These are phyloP conservation scores for Ashbya aceris DNA, from an alignment of 1,139 yeast species.

Conservation along the genomic window DNA sequence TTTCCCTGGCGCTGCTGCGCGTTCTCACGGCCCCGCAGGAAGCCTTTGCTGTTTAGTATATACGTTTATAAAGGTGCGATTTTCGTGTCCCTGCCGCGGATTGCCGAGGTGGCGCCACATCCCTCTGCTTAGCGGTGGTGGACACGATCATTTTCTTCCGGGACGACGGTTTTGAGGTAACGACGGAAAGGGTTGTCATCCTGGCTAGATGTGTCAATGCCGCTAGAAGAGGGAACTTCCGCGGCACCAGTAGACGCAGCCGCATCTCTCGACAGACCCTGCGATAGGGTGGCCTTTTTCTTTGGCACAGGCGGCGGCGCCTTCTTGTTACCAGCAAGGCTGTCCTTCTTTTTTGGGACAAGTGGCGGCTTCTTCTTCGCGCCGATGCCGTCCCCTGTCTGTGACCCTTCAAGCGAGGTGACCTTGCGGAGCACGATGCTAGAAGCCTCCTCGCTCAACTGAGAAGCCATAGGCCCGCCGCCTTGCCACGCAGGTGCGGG, in stretches of 20 bases:
- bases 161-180: constrained; percentile 33
- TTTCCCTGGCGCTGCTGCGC: no score
- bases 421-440: no score
- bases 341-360: constrained; percentile 16
- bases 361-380: constrained; percentile 16
- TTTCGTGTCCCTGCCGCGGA: no score
- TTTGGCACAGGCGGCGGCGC: constrained; percentile 9
- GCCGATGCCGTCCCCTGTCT: no score
- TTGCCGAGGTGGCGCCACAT: no score
- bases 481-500: no score
- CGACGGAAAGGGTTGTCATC: constrained; percentile 31
- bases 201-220: constrained; percentile 11
- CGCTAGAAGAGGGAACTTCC: constrained; percentile 5
- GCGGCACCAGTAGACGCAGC: neutral
- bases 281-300: constrained; percentile 6
- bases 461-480: no score
- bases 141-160: constrained; percentile 28
- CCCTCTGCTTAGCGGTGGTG: constrained; percentile 8
- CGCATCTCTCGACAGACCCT: constrained; percentile 6
- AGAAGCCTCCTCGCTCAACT: no score
- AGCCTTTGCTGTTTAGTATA: no score
- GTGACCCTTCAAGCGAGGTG: no score
- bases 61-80: no score
- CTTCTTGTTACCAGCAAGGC: constrained; percentile 13
- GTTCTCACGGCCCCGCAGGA: no score